A percentile compares a stretch with the other conserved stretches of the same genome.
Evolutionary conservation across 148 eudicot species (phyloP).

Genomic region (Hydrangea macrophylla): DNA sequence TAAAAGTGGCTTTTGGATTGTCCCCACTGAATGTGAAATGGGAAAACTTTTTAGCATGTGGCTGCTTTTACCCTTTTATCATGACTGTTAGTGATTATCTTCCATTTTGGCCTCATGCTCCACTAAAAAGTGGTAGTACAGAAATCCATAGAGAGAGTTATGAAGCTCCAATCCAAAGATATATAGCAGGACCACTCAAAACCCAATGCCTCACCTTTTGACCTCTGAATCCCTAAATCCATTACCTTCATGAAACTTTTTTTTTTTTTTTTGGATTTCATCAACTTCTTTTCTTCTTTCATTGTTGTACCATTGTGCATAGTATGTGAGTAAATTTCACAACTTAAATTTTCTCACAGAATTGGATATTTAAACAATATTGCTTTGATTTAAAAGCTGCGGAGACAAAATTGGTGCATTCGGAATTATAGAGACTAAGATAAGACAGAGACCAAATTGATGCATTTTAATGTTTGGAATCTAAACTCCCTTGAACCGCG

Average conservation of each 20-base stretch:
- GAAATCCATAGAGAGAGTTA: constrained; percentile 14
- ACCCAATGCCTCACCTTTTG: neutral
- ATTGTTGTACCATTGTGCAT: no score
- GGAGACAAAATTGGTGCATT: no score
- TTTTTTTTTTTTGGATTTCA: neutral
- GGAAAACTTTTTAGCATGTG: constrained; percentile 15
- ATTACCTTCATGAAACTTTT: neutral
- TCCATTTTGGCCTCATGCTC: constrained; percentile 5
- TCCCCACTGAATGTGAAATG: constrained; percentile 7
- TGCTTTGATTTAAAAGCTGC: no score
- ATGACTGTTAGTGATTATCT: neutral
- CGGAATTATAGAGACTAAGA: no score
- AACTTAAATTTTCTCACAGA: no score
- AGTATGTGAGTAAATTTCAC: no score
- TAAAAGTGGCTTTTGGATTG: constrained; percentile 6
- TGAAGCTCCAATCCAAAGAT: neutral
- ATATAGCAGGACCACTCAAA: constrained; percentile 1
- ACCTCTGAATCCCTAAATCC: neutral
- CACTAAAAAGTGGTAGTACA: neutral
- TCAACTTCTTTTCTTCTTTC: no score
- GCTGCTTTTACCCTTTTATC: constrained; percentile 16
- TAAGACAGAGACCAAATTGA: no score
- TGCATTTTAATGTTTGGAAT: no score
- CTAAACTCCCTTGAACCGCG: no score
- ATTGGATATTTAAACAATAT: no score